Evolutionary conservation across 169 alveolate genomes (phyloP), one percentile per base, ranked within the genome.

Genomic region (Theileria annulata): DNA sequence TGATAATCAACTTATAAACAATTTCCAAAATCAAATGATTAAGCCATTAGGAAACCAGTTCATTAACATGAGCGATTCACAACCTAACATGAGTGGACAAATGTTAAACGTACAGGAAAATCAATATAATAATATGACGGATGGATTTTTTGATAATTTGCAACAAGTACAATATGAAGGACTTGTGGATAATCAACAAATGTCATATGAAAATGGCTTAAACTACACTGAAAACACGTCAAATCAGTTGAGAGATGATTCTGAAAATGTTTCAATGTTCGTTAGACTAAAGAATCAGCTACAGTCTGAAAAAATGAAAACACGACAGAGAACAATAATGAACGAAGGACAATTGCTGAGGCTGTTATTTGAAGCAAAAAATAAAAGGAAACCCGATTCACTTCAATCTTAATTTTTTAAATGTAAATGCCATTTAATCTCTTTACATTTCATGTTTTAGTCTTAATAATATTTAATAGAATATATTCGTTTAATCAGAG

Each of bases 341-440:
- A 81, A 80, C 77, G 88, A 80, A 66, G 88, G 76, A 15, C 88
- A 80, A 51, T 64, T 80, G 73, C 63, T 80, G 72, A 80, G 77
- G 73, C 88, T 80, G 42, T 54, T 80, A 6, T 64, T 80, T 59
- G 88, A 80, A 56, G 88, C 88, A 17, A 80, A 80, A 56, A 80
- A 71, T 42, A 70, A 81, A n/a, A 54, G 77, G 35, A 56, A 28
- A 23, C 76, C 76, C 59, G 37, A 68, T 30, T 68, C 48, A 25
- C 63, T 42, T n/a, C 42, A 19, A 23, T 17, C 51, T 17, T 17
- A 48, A n/a, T 48, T 33, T 68, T 35, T 68, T 68, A 19, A 15
- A 48, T 21, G 28, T 68, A 68, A 68, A 68, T 68, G 76, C 42
- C 25, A n/a, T 62, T 62, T 62, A 68, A 49, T 49, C 63, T 68